Evolutionary conservation across 208 protist genomes (phyloP).

Genomic region (Phytomonas sp.): DNA sequence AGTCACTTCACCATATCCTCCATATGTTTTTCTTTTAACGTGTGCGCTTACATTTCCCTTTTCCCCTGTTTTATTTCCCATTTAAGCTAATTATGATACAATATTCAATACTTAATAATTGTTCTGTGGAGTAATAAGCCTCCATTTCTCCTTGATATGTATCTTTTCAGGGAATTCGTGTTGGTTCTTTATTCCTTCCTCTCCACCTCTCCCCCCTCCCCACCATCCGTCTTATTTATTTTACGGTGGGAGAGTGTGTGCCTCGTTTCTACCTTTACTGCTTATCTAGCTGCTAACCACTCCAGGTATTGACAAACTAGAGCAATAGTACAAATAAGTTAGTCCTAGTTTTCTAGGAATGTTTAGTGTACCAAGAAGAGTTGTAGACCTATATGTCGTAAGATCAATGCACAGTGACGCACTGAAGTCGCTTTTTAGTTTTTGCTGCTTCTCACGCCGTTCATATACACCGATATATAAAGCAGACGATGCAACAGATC

Average conservation of each 20-base stretch:
- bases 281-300: conserved; percentile 3
- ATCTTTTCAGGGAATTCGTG: conserved; percentile 1
- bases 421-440: neutral
- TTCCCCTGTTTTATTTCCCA: neutral
- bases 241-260: neutral
- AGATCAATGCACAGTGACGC: neutral
- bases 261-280: neutral
- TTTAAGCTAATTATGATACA: neutral
- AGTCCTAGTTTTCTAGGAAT: neutral
- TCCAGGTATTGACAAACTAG: neutral
- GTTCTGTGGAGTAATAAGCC: neutral
- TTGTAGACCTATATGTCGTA: neutral
- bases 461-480: conserved; percentile 75
- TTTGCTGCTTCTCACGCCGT: conserved; percentile 13
- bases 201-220: neutral
- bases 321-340: neutral
- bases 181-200: conserved; percentile 4
- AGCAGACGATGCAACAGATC: conserved; percentile 29
- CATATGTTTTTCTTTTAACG: neutral
- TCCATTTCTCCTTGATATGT: neutral
- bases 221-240: neutral
- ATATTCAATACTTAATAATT: neutral
- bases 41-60: neutral
- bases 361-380: neutral
- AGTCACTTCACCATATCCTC: neutral